Evolutionary conservation across 306 rosid genomes (phyloP).

Genomic region (Glycine soja): DNA sequence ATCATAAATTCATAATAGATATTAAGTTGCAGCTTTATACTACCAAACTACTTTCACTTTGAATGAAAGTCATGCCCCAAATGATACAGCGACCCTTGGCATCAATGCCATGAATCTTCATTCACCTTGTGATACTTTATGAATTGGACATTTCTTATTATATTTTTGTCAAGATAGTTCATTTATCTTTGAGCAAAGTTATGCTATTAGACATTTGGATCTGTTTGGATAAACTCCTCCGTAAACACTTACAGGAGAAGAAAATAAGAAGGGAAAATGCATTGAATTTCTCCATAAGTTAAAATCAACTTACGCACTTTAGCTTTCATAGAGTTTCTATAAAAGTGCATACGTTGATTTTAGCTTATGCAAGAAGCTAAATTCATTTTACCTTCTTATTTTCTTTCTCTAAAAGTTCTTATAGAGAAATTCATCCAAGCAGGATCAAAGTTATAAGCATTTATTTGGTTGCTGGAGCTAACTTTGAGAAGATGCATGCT

Average conservation of each 20-base stretch:
- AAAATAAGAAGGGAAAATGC: too few relatives aligned
- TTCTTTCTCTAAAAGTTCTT: neutral
- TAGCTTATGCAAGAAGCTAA: neutral
- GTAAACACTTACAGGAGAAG: neutral
- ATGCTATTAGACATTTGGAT: constrained; percentile 17
- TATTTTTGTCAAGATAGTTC: neutral
- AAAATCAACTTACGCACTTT: neutral
- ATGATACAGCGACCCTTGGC: constrained; percentile 25
- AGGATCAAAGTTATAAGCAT: neutral
- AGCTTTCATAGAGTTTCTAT: neutral
- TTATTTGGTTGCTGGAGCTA: too few relatives aligned
- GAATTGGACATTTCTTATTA: neutral
- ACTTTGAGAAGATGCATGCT: too few relatives aligned
- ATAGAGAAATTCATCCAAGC: neutral
- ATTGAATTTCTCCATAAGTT: too few relatives aligned
- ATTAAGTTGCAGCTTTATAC: neutral
- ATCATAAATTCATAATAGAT: constrained; percentile 32
- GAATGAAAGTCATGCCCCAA: constrained; percentile 26
- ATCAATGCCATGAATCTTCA: constrained; percentile 18
- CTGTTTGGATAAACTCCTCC: neutral
- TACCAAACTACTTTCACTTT: neutral
- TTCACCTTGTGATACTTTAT: constrained; percentile 11
- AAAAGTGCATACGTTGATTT: neutral
- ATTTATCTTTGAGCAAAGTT: neutral
- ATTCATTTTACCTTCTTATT: too few relatives aligned